These are phyloP conservation scores for Ceratobasidium sp. DNA, from an alignment of 1,284 basidiomycete species.

Conservation along the genomic window DNA sequence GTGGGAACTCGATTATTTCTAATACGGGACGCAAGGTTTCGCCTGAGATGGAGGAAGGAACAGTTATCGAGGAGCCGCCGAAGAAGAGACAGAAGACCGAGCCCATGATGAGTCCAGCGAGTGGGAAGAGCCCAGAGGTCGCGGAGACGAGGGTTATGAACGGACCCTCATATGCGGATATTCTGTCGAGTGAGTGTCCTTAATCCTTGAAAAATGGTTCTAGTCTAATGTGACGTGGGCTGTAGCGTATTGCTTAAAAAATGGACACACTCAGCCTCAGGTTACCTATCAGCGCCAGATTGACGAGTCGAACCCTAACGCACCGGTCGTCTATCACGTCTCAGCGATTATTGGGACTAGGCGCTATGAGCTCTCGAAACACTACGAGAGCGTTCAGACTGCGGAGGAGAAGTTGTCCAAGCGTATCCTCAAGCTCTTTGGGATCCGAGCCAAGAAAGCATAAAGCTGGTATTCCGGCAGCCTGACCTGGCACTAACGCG, in stretches of 20 bases:
- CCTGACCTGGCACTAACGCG: too few species aligned
- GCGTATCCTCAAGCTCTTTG: slow-evolving; percentile 31
- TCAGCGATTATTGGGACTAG: not conserved
- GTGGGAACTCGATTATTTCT: not conserved
- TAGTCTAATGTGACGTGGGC: too few species aligned
- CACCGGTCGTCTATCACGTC: slow-evolving; percentile 12
- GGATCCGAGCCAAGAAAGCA: slow-evolving; percentile 21
- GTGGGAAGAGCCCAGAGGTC: not conserved
- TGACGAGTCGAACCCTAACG: not conserved
- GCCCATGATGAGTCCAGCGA: not conserved
- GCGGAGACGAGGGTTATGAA: not conserved
- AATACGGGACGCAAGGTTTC: slow-evolving; percentile 4
- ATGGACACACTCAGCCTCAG: slow-evolving; percentile 22
- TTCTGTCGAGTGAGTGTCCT: slow-evolving; percentile 19
- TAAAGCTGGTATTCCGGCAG: not conserved
- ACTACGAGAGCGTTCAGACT: slow-evolving; percentile 24
- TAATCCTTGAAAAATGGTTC: not conserved
- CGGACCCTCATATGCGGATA: slow-evolving; percentile 11
- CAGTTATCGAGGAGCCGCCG: not conserved
- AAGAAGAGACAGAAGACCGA: slow-evolving; percentile 29
- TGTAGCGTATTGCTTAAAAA: slow-evolving; percentile 21
- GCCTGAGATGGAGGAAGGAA: not conserved
- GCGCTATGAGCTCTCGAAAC: slow-evolving; percentile 34
- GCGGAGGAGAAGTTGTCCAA: slow-evolving; percentile 38
- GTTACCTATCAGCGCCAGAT: slow-evolving; percentile 32